phyloP scores from a whole-genome alignment of 768 basidiomycete species.

The Suillus clintonianus region DNA sequence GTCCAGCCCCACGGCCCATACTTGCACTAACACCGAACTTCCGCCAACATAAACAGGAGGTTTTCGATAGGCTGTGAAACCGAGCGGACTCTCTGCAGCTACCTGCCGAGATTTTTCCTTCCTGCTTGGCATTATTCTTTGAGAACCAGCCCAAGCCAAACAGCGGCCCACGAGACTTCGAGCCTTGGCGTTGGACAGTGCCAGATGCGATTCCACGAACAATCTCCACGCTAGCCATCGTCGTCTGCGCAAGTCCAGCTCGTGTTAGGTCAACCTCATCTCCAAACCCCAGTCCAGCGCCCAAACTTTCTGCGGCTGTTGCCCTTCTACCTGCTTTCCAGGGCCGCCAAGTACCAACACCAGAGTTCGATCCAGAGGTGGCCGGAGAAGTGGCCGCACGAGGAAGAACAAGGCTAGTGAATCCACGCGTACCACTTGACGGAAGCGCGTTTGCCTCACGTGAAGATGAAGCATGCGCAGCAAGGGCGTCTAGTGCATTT shows the following conservation, averaged over 20 bases:
- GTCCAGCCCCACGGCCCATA: conserved; percentile 88
- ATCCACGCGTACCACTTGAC: conserved; percentile 61
- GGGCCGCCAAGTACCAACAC: conserved; percentile 13
- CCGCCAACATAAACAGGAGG: conserved; percentile 76
- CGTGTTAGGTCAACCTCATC: conserved; percentile 72
- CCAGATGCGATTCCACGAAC: conserved; percentile 52
- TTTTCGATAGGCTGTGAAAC: conserved; percentile 68
- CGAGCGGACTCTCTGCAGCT: conserved; percentile 41
- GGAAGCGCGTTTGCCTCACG: conserved; percentile 24
- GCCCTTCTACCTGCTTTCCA: conserved; percentile 24
- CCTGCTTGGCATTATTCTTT: conserved; percentile 21
- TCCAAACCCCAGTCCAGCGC: conserved; percentile 31
- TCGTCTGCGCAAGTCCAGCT: conserved; percentile 79
- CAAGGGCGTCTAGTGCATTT: conserved; percentile 33
- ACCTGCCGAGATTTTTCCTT: conserved; percentile 10
- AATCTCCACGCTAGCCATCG: conserved; percentile 87
- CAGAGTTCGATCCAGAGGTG: conserved; percentile 12
- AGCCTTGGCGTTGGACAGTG: conserved; percentile 16
- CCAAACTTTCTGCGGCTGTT: conserved; percentile 25
- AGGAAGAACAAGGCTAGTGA: conserved; percentile 54
- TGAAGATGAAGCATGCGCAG: conserved; percentile 30
- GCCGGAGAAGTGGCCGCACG: conserved; percentile 32
- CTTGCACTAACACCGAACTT: conserved; percentile 76
- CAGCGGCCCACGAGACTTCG: conserved; percentile 22
- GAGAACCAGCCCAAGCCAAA: conserved; percentile 32